These are phyloP conservation scores for Pelargonium myrrhifolium DNA, from an alignment of 441 rosid genomes.

Conservation along the genomic window DNA sequence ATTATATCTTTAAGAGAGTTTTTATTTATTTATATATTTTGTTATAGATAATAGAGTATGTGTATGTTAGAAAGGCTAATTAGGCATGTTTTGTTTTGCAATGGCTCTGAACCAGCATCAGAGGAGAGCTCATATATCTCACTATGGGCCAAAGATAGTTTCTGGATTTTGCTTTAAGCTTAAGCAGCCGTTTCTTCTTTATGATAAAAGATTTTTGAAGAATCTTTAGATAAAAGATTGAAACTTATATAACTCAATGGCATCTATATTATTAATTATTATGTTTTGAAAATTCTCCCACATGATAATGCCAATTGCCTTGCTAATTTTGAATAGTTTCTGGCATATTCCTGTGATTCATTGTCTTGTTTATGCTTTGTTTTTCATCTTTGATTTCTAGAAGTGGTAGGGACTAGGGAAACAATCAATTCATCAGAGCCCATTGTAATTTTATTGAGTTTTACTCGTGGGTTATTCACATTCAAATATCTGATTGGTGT, in stretches of 20 bases:
- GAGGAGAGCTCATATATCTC: background rate
- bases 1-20: background rate
- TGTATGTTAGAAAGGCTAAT: background rate
- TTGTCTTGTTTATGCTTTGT: background rate
- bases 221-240: conserved; percentile 4
- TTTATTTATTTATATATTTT: background rate
- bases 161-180: background rate
- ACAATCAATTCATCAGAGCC: conserved; percentile 1
- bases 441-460: background rate
- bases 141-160: background rate
- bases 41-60: background rate
- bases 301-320: background rate
- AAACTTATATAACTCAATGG: background rate
- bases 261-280: background rate
- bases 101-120: background rate
- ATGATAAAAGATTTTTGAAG: too few relatives aligned
- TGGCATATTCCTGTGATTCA: background rate
- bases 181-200: background rate
- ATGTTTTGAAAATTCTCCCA: background rate
- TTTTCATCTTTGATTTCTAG: conserved; percentile 3
- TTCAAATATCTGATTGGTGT: background rate
- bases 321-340: background rate
- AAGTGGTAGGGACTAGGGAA: background rate
- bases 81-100: background rate
- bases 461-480: background rate